phyloP scores from a whole-genome alignment of 2,329 filamentous ascomycete genomes.

The Ceratocystis lukuohia region DNA sequence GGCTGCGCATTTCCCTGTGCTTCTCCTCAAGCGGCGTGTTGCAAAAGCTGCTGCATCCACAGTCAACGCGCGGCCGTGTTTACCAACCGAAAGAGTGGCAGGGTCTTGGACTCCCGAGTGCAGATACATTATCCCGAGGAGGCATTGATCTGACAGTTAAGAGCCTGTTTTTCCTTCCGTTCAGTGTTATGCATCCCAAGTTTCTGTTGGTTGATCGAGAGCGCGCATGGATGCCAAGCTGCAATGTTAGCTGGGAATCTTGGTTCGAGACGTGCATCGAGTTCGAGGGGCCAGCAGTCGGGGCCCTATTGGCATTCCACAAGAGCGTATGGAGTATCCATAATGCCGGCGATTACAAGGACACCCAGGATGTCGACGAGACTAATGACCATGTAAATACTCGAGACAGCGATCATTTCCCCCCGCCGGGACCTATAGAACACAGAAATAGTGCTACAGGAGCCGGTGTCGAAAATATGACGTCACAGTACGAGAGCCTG shows the following conservation, averaged over 20 bases:
- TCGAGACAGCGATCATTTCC: background rate
- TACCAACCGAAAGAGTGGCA: conserved; percentile 50
- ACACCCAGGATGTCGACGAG: conserved; percentile 4
- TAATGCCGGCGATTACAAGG: background rate
- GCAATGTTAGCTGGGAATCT: conserved; percentile 76
- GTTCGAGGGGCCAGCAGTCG: conserved; percentile 48
- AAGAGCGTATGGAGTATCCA: conserved; percentile 46
- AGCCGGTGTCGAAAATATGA: background rate
- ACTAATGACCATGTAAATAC: background rate
- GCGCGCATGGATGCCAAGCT: conserved; percentile 58
- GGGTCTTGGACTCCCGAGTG: conserved; percentile 49
- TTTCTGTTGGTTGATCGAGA: conserved; percentile 60
- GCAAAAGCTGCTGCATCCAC: conserved; percentile 63
- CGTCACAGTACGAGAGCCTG: conserved; percentile 15
- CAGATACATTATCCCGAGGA: conserved; percentile 36
- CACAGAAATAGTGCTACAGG: background rate
- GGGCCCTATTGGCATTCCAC: conserved; percentile 54
- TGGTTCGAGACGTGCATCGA: conserved; percentile 72
- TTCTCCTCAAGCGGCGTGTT: conserved; percentile 60
- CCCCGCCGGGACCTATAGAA: background rate
- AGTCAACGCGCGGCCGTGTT: conserved; percentile 45
- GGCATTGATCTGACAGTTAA: conserved; percentile 59
- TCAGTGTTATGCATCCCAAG: conserved; percentile 82
- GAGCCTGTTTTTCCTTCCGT: conserved; percentile 64
- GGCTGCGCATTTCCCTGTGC: conserved; percentile 54